Evolutionary conservation across 78 protist species (phyloP).

Genomic region (Parvularia atlantis): DNA sequence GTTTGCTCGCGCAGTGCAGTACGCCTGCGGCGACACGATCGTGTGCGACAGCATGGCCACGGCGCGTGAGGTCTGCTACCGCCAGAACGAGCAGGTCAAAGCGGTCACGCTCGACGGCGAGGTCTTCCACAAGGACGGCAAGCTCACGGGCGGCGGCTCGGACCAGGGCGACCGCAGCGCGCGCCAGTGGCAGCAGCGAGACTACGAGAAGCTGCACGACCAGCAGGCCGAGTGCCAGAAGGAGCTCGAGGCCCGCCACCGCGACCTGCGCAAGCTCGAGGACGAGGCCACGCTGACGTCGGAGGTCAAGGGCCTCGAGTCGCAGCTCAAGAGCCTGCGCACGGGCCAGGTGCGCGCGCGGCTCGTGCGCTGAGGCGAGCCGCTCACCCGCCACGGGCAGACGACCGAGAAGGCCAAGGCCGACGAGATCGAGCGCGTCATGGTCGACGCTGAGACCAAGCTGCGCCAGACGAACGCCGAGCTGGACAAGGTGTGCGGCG

Average conservation of each 20-base stretch:
- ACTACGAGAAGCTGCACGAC: not conserved
- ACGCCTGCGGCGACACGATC: slow-evolving; percentile 78
- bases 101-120: slow-evolving; percentile 83
- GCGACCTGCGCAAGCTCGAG: not conserved
- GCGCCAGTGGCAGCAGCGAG: slow-evolving; percentile 2
- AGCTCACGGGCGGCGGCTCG: slow-evolving; percentile 77
- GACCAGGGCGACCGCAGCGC: slow-evolving; percentile 4
- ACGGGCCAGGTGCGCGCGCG: not conserved
- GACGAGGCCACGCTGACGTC: not conserved
- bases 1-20: slow-evolving; percentile 57
- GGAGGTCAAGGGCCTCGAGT: not conserved
- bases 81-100: slow-evolving; percentile 2
- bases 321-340: not conserved
- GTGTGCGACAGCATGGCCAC: slow-evolving; percentile 72
- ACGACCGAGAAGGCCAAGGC: too few species aligned
- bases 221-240: not conserved
- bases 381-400: too few species aligned
- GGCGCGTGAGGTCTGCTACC: slow-evolving; percentile 59
- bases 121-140: slow-evolving; percentile 71
- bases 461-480: not conserved
- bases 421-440: not conserved
- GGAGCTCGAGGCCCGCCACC: not conserved
- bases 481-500: not conserved
- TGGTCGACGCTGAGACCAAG: not conserved
- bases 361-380: too few species aligned